These are phyloP conservation scores for Austroboletus novae-zelandiae DNA, from an alignment of 1,284 basidiomycete genomes.

Conservation along the genomic window DNA sequence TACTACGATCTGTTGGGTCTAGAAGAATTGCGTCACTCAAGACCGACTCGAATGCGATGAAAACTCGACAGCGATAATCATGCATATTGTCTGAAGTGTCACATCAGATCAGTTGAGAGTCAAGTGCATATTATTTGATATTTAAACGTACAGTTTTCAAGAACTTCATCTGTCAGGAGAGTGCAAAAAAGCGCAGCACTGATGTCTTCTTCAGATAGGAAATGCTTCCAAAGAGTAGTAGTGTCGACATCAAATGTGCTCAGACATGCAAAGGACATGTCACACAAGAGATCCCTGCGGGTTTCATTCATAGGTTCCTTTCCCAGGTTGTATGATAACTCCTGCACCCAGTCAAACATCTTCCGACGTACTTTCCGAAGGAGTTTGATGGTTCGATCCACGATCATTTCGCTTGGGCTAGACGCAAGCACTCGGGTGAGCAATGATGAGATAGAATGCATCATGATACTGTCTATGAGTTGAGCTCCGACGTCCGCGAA, in stretches of 20 bases:
- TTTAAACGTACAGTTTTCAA: too few relatives aligned
- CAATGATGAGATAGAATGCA: not conserved
- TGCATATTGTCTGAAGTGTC: conserved; percentile 16
- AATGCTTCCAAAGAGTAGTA: not conserved
- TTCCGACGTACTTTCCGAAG: too few relatives aligned
- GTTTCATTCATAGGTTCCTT: too few relatives aligned
- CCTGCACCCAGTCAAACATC: too few relatives aligned
- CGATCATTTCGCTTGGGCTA: too few relatives aligned
- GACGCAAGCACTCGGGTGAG: not conserved
- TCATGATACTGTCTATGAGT: conserved; percentile 23
- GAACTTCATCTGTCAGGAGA: conserved; percentile 5
- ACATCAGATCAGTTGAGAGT: not conserved
- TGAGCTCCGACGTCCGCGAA: conserved; percentile 31
- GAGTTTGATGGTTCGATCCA: too few relatives aligned
- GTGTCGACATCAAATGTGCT: not conserved
- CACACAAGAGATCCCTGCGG: too few relatives aligned
- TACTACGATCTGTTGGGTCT: conserved; percentile 10
- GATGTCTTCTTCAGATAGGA: not conserved
- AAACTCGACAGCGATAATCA: not conserved
- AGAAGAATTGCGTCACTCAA: conserved; percentile 2
- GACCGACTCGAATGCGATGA: not conserved
- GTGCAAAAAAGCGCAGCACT: conserved; percentile 31
- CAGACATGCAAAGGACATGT: too few relatives aligned
- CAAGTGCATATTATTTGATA: too few relatives aligned
- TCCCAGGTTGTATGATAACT: too few relatives aligned